A percentile compares a stretch with the other conserved stretches of the same genome.
Conservation (phyloP, 768 basidiomycete species). For the Amanita inopinata region DNA sequence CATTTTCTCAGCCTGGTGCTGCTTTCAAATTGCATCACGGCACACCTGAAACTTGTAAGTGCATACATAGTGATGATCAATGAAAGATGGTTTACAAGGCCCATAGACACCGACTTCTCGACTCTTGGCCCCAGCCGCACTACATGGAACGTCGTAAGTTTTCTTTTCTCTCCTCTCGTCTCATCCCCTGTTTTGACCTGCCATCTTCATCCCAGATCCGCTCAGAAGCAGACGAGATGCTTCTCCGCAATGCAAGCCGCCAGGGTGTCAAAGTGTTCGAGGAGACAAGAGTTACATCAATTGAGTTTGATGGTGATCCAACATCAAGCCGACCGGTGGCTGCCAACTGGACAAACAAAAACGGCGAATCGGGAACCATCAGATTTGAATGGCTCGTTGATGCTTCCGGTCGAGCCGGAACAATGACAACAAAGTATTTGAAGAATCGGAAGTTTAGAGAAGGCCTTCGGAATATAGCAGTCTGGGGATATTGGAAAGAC, state of each 20-base stretch:
- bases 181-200: not conserved
- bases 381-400: conserved; percentile 55
- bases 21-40: conserved; percentile 48
- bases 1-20: conserved; percentile 39
- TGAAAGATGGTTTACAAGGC: not conserved
- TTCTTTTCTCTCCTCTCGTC: not conserved
- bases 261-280: conserved; percentile 42
- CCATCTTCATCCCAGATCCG: conserved; percentile 41
- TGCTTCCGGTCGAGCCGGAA: conserved; percentile 48
- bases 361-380: conserved; percentile 29
- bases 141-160: conserved; percentile 53
- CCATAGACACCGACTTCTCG: conserved; percentile 48
- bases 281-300: conserved; percentile 30
- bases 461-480: conserved; percentile 46
- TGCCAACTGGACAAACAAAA: conserved; percentile 27
- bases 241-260: conserved; percentile 42
- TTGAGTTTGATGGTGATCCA: conserved; percentile 31
- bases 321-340: conserved; percentile 24
- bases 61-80: not conserved
- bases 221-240: conserved; percentile 47
- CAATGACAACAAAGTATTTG: conserved; percentile 51
- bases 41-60: conserved; percentile 50
- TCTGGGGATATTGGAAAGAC: conserved; percentile 61
- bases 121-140: conserved; percentile 35
- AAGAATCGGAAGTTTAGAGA: conserved; percentile 44